A percentile compares a stretch with the other conserved stretches of the same genome.
Conservation (phyloP, 2,329 filamentous ascomycete species). For the Aspergillus ibericus region DNA sequence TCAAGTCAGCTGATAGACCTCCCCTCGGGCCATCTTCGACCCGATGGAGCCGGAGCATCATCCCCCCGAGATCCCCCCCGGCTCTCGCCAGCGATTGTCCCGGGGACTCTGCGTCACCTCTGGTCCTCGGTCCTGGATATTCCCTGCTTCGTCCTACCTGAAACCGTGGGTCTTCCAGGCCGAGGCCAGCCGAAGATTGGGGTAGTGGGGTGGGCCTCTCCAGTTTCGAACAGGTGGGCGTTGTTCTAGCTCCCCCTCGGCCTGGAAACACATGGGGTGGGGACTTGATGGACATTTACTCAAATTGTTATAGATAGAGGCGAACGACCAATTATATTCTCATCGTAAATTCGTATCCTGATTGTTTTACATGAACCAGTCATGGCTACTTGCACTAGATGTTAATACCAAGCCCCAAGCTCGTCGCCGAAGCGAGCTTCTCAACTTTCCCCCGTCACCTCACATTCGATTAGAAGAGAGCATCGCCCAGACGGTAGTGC, state of each 20-base stretch:
- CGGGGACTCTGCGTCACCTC: not conserved
- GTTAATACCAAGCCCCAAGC: not conserved
- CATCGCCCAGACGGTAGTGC: slow-evolving; percentile 42
- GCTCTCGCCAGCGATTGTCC: not conserved
- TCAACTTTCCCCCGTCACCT: slow-evolving; percentile 13
- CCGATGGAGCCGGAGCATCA: not conserved
- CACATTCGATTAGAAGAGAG: slow-evolving; percentile 43
- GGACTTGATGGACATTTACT: too few species aligned
- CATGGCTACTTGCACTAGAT: not conserved
- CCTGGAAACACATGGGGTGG: too few species aligned
- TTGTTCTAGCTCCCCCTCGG: too few species aligned
- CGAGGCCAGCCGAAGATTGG: too few species aligned
- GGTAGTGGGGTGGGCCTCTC: too few species aligned
- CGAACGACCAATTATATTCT: not conserved
- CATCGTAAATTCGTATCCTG: slow-evolving; percentile 9
- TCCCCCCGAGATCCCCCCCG: not conserved
- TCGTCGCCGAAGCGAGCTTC: slow-evolving; percentile 6
- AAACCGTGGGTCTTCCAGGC: too few species aligned
- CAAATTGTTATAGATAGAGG: too few species aligned
- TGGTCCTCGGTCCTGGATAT: too few species aligned
- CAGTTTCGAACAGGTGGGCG: too few species aligned
- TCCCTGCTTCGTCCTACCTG: too few species aligned
- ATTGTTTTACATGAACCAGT: slow-evolving; percentile 8
- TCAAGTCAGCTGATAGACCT: not conserved
- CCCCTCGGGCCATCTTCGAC: slow-evolving; percentile 1